phyloP scores from a whole-genome alignment of 352 stramenopile genomes.

The Halophytophthora batemanensis region DNA sequence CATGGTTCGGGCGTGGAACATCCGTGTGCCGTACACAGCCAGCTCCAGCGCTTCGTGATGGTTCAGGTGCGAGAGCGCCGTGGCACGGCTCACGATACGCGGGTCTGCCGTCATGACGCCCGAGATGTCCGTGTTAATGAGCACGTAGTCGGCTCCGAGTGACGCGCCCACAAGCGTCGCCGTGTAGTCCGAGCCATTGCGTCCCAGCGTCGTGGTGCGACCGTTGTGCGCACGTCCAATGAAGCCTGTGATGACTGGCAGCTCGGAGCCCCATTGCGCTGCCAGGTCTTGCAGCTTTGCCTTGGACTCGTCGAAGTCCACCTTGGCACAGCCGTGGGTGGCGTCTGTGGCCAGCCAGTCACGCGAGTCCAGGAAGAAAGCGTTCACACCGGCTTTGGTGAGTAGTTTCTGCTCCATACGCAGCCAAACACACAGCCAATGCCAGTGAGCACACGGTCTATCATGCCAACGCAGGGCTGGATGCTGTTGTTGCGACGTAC shows the following conservation, averaged over 20 bases:
- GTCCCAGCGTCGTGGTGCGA: slow-evolving; percentile 74
- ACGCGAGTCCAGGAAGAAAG: slow-evolving; percentile 61
- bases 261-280: slow-evolving; percentile 33
- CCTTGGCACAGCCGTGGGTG: slow-evolving; percentile 69
- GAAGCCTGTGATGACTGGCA: slow-evolving; percentile 81
- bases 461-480: too few relatives aligned
- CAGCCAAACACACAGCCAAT: neutral
- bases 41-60: slow-evolving; percentile 81
- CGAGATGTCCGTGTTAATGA: slow-evolving; percentile 85
- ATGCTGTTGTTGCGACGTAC: slow-evolving; percentile 19
- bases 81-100: slow-evolving; percentile 68
- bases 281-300: slow-evolving; percentile 49
- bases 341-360: slow-evolving; percentile 77
- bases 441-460: neutral
- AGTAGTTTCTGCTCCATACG: slow-evolving; percentile 30
- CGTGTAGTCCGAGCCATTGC: slow-evolving; percentile 85
- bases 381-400: slow-evolving; percentile 57
- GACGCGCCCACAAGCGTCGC: slow-evolving; percentile 75
- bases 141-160: slow-evolving; percentile 69
- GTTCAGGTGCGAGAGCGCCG: slow-evolving; percentile 70
- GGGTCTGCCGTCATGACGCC: slow-evolving; percentile 84
- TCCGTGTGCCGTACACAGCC: slow-evolving; percentile 76
- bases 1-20: slow-evolving; percentile 87
- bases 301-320: slow-evolving; percentile 78
- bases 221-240: slow-evolving; percentile 58